Percentiles rank a stretch among this genome's conserved stretches.
Conservation (phyloP, 768 basidiomycete genomes). For the Phylloporus sp. region DNA sequence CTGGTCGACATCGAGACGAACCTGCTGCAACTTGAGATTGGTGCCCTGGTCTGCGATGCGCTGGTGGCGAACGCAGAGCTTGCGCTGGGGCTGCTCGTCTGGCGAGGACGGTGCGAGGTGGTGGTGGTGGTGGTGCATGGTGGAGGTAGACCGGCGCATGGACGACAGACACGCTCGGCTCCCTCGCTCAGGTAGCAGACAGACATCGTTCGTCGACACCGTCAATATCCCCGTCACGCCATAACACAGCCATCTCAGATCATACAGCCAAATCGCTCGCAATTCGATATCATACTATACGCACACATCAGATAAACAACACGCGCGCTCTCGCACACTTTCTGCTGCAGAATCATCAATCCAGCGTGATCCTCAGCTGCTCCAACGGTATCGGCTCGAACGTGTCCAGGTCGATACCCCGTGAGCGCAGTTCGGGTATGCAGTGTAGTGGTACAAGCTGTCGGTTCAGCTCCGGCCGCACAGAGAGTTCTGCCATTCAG, state of each 20-base stretch:
- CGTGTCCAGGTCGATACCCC: constrained; percentile 80
- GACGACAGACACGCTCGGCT: no score
- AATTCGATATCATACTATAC: constrained; percentile 35
- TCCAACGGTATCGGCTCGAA: constrained; percentile 98
- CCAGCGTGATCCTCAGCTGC: constrained; percentile 89
- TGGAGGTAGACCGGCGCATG: no score
- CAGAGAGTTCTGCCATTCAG: constrained; percentile 73
- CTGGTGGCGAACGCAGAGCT: constrained; percentile 90
- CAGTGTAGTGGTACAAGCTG: constrained; percentile 87
- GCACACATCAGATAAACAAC: constrained; percentile 31
- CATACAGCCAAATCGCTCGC: constrained; percentile 30
- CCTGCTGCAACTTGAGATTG: constrained; percentile 87
- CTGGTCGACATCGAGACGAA: no score
- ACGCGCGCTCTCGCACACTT: constrained; percentile 23
- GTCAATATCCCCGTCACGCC: constrained; percentile 6
- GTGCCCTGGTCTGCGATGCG: constrained; percentile 96
- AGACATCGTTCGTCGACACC: background rate
- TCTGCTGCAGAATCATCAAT: constrained; percentile 47
- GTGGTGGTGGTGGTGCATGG: no score
- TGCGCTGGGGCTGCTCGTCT: constrained; percentile 54
- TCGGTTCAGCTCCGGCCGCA: constrained; percentile 90
- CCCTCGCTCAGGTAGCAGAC: no score
- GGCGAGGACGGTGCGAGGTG: no score
- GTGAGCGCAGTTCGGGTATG: constrained; percentile 82
- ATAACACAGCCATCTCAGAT: constrained; percentile 18